Conservation (phyloP, 768 basidiomycete species). For the Amanita rubescens region DNA sequence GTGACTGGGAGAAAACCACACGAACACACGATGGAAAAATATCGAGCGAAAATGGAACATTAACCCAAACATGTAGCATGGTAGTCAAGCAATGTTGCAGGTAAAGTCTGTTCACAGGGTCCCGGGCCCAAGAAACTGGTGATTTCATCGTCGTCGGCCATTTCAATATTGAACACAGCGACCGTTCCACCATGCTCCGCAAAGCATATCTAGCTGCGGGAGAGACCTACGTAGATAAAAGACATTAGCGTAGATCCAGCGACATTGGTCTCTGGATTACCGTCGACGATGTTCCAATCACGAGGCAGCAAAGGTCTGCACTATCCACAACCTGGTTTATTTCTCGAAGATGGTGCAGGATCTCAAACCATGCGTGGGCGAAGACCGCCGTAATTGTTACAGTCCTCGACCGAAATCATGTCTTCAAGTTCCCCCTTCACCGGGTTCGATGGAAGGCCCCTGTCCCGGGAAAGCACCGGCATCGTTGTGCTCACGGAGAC, state of each 20-base stretch:
- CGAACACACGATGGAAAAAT: too few species aligned
- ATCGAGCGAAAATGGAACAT: too few species aligned
- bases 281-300: slow-evolving; percentile 29
- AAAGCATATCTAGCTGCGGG: slow-evolving; percentile 20
- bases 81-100: not conserved
- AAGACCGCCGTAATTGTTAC: slow-evolving; percentile 22
- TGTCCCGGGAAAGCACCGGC: not conserved
- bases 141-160: slow-evolving; percentile 15
- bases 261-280: slow-evolving; percentile 15
- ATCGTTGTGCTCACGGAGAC: not conserved
- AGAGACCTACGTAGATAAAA: slow-evolving; percentile 17
- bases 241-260: not conserved
- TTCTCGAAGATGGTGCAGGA: slow-evolving; percentile 18
- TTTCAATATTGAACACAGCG: slow-evolving; percentile 31
- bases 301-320: slow-evolving; percentile 27
- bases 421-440: slow-evolving; percentile 3
- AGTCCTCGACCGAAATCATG: slow-evolving; percentile 21
- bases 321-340: slow-evolving; percentile 20
- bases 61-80: too few species aligned
- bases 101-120: not conserved
- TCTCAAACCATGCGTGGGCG: slow-evolving; percentile 34
- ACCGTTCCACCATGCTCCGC: slow-evolving; percentile 25
- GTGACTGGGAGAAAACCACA: too few species aligned
- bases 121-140: slow-evolving; percentile 19
- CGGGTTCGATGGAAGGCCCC: too few species aligned